Evolutionary conservation across 768 basidiomycete species (phyloP).

Genomic region (Phanerochaete carnosa): DNA sequence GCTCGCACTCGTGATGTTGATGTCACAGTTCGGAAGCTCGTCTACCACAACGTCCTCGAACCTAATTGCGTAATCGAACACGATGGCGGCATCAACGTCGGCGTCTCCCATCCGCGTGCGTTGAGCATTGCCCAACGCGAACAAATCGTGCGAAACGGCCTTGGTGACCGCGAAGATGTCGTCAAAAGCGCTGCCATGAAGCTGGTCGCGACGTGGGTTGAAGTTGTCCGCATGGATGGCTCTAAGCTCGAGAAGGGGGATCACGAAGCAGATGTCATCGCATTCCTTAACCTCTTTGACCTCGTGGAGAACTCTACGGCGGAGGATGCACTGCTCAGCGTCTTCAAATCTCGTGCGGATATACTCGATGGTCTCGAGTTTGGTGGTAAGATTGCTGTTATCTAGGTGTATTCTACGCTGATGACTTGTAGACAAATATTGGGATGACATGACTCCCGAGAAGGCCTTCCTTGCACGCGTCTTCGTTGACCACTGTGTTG

Average conservation of each 20-base stretch:
- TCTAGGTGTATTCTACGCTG: background rate
- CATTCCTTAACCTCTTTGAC: constrained; percentile 59
- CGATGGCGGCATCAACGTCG: constrained; percentile 32
- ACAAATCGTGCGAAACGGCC: constrained; percentile 72
- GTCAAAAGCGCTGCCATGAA: constrained; percentile 72
- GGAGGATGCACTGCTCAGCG: constrained; percentile 68
- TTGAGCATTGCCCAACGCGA: constrained; percentile 75
- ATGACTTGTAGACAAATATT: constrained; percentile 56
- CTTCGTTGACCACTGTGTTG: constrained; percentile 74
- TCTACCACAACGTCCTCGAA: constrained; percentile 61
- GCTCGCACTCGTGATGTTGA: constrained; percentile 81
- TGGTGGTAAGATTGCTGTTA: constrained; percentile 43
- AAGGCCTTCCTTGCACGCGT: constrained; percentile 79
- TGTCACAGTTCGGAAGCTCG: constrained; percentile 63
- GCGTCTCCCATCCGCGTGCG: constrained; percentile 58
- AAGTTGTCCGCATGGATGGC: constrained; percentile 39
- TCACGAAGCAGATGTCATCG: constrained; percentile 37
- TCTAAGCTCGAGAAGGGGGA: constrained; percentile 33
- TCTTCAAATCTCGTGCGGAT: constrained; percentile 65
- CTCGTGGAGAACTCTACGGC: constrained; percentile 56
- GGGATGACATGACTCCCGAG: constrained; percentile 67
- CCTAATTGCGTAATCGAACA: constrained; percentile 33
- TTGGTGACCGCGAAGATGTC: constrained; percentile 77
- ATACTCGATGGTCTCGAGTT: constrained; percentile 70
- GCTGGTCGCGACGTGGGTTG: constrained; percentile 76